Evolutionary conservation across 192 early-diverging fungal species (phyloP).

Genomic region (Coemansia sp.): DNA sequence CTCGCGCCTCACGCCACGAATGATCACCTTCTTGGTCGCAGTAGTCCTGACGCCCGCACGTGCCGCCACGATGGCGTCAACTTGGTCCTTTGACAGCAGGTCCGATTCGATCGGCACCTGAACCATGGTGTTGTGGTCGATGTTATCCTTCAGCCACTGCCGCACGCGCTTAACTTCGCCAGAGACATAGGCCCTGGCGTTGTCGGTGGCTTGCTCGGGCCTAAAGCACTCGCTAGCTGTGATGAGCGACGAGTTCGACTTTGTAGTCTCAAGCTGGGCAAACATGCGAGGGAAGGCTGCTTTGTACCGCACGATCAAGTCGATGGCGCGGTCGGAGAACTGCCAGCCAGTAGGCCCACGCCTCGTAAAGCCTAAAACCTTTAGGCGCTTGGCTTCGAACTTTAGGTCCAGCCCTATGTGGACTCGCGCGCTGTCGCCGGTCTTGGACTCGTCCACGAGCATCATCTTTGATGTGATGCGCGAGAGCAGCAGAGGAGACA

Average conservation of each 20-base stretch:
- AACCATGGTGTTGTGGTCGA: conserved; percentile 17
- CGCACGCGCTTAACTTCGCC: conserved; percentile 49
- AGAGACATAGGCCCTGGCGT: conserved; percentile 20
- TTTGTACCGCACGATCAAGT: conserved; percentile 72
- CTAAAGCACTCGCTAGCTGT: conserved; percentile 35
- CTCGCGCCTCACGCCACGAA: conserved; percentile 43
- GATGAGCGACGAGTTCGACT: conserved; percentile 4
- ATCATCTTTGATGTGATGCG: conserved; percentile 80
- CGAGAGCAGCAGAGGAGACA: conserved; percentile 69
- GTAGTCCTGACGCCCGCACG: not conserved
- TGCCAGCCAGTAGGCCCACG: conserved; percentile 81
- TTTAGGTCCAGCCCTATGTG: conserved; percentile 90
- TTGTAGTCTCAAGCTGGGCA: conserved; percentile 16
- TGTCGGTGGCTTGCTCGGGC: not conserved
- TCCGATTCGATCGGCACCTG: conserved; percentile 41
- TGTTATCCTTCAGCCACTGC: conserved; percentile 47
- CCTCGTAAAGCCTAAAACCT: conserved; percentile 84
- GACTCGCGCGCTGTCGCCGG: conserved; percentile 55
- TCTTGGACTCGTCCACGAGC: conserved; percentile 55
- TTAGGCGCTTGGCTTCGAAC: conserved; percentile 81
- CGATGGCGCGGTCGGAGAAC: conserved; percentile 75
- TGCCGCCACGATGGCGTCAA: conserved; percentile 22
- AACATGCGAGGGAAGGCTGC: conserved; percentile 63
- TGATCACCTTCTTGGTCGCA: conserved; percentile 16
- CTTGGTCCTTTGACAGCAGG: conserved; percentile 24